Base-by-base conservation (phyloP, 768 basidiomycete species). In the Crassisporium funariophilum region DNA sequence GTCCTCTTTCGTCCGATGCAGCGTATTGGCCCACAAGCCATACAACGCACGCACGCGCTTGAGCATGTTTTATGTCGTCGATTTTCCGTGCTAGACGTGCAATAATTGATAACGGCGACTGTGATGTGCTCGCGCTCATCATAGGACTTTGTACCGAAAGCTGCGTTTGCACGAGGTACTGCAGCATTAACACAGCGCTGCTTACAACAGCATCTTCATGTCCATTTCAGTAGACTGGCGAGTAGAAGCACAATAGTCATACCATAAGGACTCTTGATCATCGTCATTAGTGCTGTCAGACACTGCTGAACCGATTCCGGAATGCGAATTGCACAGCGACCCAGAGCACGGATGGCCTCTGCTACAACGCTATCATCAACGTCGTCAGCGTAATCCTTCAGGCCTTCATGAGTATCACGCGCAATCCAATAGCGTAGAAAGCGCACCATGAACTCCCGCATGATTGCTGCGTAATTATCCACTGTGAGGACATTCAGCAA, bases 21-120 rank as follows among this genome's bases (percentile, higher is more conserved):
- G 88, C 81, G 60, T 91, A 91, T 63, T 97, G 92, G 0, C 95
- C 95, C 0, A 93, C 92, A 0, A 98, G 79, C 93, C 95, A 97
- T 19, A 92, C 69, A 1, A 98, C 83, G 55, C 89, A 93, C 0
- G 95, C 92, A 22, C 91, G 73, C 1, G 95, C 93, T 57, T 83
- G 79, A 1, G 84, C 73, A 56, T 94, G 90, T 5, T 72, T 78
- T 41, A 98, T 89, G 41, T 83, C 84, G 38, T 92, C 89, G 36
- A 95, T 78, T 23, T 80, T 78, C 39, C 79, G 75, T 0, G 92
- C 91, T 5, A 98, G 81, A 25, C 83, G 81, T 3, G 83, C 77
- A n/a, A 95, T 84, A 52, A 95, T 87, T 6, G 74, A 69, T 8
- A 86, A 61, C 0, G 90, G 79, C 4, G 71, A 66, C 41, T 70